Percentiles rank a stretch among this genome's conserved stretches.
Conservation (phyloP, 805 yeast species). For the Candida verbasci region DNA sequence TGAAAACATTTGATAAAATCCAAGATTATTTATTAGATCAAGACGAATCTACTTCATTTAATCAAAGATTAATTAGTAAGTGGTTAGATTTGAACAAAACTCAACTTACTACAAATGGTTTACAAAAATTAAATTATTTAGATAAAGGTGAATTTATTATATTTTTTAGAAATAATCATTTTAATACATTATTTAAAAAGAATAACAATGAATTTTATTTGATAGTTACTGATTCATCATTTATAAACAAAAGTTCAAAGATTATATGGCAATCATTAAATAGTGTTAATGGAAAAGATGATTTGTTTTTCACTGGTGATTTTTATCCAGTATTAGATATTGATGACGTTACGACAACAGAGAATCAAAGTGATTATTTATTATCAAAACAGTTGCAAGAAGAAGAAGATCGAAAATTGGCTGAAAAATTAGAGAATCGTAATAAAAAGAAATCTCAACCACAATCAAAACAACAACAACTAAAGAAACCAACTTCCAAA, state of each 20-base stretch:
- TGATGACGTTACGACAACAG: constrained; percentile 5
- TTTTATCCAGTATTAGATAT: constrained; percentile 46
- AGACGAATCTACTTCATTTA: constrained; percentile 7
- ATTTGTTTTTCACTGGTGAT: constrained; percentile 62
- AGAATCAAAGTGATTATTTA: constrained; percentile 18
- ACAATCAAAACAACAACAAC: constrained; percentile 3
- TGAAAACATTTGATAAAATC: constrained; percentile 46
- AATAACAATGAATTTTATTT: constrained; percentile 49
- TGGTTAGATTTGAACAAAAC: constrained; percentile 61
- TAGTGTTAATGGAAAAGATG: constrained; percentile 65
- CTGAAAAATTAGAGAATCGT: constrained; percentile 39
- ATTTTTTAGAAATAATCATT: constrained; percentile 88
- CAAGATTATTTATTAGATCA: constrained; percentile 48
- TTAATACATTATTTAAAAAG: constrained; percentile 60
- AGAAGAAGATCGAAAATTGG: constrained; percentile 52
- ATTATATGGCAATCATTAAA: constrained; percentile 81
- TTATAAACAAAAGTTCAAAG: constrained; percentile 27
- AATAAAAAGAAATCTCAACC: constrained; percentile 14
- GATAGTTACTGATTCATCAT: constrained; percentile 74
- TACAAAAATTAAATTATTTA: constrained; percentile 43
- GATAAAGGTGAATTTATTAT: constrained; percentile 56
- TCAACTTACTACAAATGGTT: constrained; percentile 72
- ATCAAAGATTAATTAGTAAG: constrained; percentile 16
- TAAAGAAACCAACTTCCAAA: background rate
- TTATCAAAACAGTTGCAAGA: constrained; percentile 49